A percentile compares a stretch with the other conserved stretches of the same genome.
phyloP scores from a whole-genome alignment of 2,329 filamentous ascomycete genomes.

The Stagonosporopsis tanaceti region DNA sequence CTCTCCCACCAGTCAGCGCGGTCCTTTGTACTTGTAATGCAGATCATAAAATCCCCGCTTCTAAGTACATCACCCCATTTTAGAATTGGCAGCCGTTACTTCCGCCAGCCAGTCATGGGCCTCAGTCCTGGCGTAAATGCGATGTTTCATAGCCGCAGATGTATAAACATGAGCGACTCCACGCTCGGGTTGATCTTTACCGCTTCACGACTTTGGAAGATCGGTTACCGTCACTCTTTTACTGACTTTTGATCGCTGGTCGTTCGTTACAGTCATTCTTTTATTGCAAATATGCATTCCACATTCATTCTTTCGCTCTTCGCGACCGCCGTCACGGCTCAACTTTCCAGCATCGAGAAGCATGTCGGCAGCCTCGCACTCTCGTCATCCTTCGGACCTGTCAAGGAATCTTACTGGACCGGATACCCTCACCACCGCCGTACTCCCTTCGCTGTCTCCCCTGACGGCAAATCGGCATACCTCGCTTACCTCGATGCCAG shows the following conservation, averaged over 20 bases:
- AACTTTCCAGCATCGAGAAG: slow-evolving; percentile 54
- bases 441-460: slow-evolving; percentile 67
- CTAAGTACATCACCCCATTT: slow-evolving; percentile 26
- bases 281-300: slow-evolving; percentile 41
- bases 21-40: slow-evolving; percentile 12
- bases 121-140: slow-evolving; percentile 27
- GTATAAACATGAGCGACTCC: slow-evolving; percentile 31
- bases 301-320: slow-evolving; percentile 45
- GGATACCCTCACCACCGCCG: slow-evolving; percentile 67
- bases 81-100: slow-evolving; percentile 27
- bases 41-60: slow-evolving; percentile 25
- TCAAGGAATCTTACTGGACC: slow-evolving; percentile 69
- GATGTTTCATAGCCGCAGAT: slow-evolving; percentile 31
- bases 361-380: slow-evolving; percentile 57
- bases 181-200: slow-evolving; percentile 18
- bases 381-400: slow-evolving; percentile 62
- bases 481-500: slow-evolving; percentile 67
- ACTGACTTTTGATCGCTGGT: slow-evolving; percentile 40
- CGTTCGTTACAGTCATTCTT: slow-evolving; percentile 43
- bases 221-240: slow-evolving; percentile 36
- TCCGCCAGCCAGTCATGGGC: slow-evolving; percentile 23
- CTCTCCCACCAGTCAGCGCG: slow-evolving; percentile 29
- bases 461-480: slow-evolving; percentile 66
- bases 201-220: slow-evolving; percentile 34
- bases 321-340: slow-evolving; percentile 45